Conservation (phyloP, 371 early-diverging fungal species). For the Mucor irregularis region DNA sequence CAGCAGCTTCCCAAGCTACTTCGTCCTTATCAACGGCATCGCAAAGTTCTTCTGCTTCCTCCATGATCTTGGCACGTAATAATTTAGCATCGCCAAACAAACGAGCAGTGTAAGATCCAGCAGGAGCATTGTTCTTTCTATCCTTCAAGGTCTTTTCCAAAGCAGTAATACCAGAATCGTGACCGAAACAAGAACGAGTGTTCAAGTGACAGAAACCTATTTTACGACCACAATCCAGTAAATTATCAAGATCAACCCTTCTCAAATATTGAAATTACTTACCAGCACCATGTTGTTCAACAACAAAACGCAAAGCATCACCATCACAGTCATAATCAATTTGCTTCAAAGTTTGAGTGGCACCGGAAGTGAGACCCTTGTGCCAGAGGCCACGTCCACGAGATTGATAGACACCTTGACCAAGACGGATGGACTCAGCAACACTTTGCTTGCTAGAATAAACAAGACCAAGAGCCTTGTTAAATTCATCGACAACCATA, state of each 20-base stretch:
- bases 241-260: background rate
- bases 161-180: constrained; percentile 71
- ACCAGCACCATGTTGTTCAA: constrained; percentile 87
- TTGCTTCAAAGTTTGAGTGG: constrained; percentile 80
- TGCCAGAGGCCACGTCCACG: constrained; percentile 93
- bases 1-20: constrained; percentile 95
- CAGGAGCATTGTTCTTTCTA: constrained; percentile 75
- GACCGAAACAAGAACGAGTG: constrained; percentile 92
- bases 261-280: constrained; percentile 11
- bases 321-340: constrained; percentile 89
- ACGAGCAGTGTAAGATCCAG: constrained; percentile 89
- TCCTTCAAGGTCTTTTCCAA: constrained; percentile 64
- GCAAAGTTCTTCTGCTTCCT: constrained; percentile 94
- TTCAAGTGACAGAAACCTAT: constrained; percentile 93
- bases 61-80: constrained; percentile 90
- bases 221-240: background rate
- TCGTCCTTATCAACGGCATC: constrained; percentile 76
- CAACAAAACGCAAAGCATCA: constrained; percentile 87
- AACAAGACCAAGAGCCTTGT: constrained; percentile 87
- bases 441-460: constrained; percentile 89
- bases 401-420: constrained; percentile 91
- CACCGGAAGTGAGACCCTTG: constrained; percentile 94
- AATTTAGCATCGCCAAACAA: constrained; percentile 84
- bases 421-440: constrained; percentile 74
- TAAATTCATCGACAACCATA: constrained; percentile 88